Evolutionary conservation across 2,329 filamentous ascomycete species (phyloP).

Genomic region (Aureobasidium vineae): DNA sequence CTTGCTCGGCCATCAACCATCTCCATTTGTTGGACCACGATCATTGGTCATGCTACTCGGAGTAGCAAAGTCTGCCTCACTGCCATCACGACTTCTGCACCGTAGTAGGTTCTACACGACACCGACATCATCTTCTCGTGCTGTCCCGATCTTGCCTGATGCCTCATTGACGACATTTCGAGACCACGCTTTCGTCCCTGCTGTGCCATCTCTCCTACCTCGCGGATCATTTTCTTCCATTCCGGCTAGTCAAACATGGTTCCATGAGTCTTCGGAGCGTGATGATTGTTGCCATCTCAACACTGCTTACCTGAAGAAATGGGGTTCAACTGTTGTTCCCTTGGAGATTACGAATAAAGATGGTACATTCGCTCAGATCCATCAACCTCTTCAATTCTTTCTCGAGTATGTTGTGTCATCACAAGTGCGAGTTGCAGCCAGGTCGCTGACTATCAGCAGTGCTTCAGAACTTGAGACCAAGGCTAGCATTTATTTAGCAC

Average conservation of each 20-base stretch:
- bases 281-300: slow-evolving; percentile 38
- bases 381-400: slow-evolving; percentile 64
- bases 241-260: slow-evolving; percentile 62
- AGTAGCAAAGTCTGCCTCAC: neutral
- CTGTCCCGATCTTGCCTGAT: slow-evolving; percentile 34
- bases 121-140: slow-evolving; percentile 19
- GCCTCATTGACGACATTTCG: slow-evolving; percentile 49
- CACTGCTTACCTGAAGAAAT: slow-evolving; percentile 47
- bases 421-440: rapidly evolving
- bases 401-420: slow-evolving; percentile 49
- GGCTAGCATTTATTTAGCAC: slow-evolving; percentile 76
- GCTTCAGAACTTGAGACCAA: slow-evolving; percentile 3
- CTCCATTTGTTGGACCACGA: neutral
- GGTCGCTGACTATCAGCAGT: neutral
- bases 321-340: slow-evolving; percentile 53
- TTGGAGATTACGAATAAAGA: slow-evolving; percentile 55
- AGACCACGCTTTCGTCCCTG: slow-evolving; percentile 52
- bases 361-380: slow-evolving; percentile 55
- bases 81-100: slow-evolving; percentile 4
- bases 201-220: slow-evolving; percentile 55
- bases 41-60: slow-evolving; percentile 7
- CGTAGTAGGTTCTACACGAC: slow-evolving; percentile 28
- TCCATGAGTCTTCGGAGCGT: slow-evolving; percentile 41
- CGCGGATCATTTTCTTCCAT: slow-evolving; percentile 45
- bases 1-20: neutral